phyloP scores from a whole-genome alignment of 306 rosid species.

The Quercus dentata region DNA sequence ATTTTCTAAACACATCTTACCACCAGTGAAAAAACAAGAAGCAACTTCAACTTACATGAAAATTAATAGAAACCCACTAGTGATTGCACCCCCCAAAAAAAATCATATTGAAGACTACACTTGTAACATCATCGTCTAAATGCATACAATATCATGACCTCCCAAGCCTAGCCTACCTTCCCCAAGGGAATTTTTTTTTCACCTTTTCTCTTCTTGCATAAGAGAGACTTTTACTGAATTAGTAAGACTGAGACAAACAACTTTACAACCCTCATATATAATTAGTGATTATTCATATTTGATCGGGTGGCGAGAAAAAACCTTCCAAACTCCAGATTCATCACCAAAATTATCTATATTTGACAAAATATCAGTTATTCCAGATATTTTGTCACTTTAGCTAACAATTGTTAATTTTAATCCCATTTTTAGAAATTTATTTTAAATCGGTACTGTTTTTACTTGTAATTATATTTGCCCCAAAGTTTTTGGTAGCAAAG shows the following conservation, averaged over 20 bases:
- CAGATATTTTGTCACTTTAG: neutral
- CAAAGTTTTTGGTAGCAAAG: neutral
- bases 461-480: neutral
- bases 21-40: slow-evolving; percentile 2
- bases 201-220: neutral
- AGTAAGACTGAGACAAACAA: neutral
- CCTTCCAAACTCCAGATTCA: too few relatives aligned
- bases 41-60: neutral
- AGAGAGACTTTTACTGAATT: neutral
- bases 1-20: neutral
- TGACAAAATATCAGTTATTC: neutral
- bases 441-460: neutral
- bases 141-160: neutral
- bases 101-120: neutral
- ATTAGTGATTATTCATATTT: neutral
- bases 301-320: neutral
- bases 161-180: neutral
- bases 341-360: too few relatives aligned
- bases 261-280: neutral
- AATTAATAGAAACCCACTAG: neutral
- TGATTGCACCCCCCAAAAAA: neutral
- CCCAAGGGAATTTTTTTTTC: neutral
- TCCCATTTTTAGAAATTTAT: neutral
- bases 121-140: slow-evolving; percentile 4
- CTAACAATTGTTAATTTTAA: neutral